Evolutionary conservation across 2,329 filamentous ascomycete species (phyloP).

Genomic region (Cercospora sp.): DNA sequence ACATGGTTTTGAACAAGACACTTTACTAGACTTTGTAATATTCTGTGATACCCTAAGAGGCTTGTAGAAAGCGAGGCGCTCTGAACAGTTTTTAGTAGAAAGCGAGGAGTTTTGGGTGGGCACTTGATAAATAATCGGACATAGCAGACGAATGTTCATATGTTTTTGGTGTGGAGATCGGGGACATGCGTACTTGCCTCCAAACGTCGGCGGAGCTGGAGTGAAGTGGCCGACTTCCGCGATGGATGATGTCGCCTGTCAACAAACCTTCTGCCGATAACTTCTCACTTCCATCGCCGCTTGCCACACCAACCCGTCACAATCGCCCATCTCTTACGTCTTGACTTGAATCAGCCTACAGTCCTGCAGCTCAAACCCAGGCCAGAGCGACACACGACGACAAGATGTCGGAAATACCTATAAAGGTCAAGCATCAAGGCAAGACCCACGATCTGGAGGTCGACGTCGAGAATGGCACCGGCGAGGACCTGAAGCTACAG

Average conservation of each 20-base stretch:
- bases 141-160: slow-evolving; percentile 2
- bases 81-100: neutral
- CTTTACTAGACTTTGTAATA: slow-evolving; percentile 1
- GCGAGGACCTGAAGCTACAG: slow-evolving; percentile 94
- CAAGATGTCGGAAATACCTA: slow-evolving; percentile 37
- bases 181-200: neutral
- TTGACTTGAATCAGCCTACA: neutral
- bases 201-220: neutral
- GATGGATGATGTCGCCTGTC: slow-evolving; percentile 6
- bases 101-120: neutral
- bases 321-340: neutral
- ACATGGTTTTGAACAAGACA: slow-evolving; percentile 66
- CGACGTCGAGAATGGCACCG: slow-evolving; percentile 71
- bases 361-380: neutral
- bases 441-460: slow-evolving; percentile 95
- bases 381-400: neutral
- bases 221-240: neutral
- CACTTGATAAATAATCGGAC: neutral
- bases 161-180: neutral
- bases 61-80: slow-evolving; percentile 12
- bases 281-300: neutral
- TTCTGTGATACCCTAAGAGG: slow-evolving; percentile 20
- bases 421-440: slow-evolving; percentile 91
- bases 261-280: slow-evolving; percentile 5
- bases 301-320: neutral